Percentiles rank a stretch among this genome's conserved stretches.
phyloP scores from a whole-genome alignment of 306 rosid species.

The Ceratonia siliqua region DNA sequence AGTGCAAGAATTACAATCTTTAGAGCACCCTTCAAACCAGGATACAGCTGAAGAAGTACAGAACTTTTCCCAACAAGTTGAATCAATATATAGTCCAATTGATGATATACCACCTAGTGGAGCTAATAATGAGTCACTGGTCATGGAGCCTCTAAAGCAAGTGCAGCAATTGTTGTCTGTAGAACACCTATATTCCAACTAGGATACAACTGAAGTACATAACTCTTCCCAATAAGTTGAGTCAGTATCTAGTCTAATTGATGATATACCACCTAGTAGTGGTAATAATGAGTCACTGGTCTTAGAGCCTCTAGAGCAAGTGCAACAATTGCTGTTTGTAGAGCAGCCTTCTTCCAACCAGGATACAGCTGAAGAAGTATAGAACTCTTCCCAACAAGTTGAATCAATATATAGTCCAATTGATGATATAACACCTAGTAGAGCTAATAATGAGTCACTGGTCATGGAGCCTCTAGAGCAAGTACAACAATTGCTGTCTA shows the following conservation, averaged over 20 bases:
- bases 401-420: no score
- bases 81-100: no score
- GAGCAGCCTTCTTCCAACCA: constrained; percentile 36
- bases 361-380: constrained; percentile 30
- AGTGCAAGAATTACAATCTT: constrained; percentile 31
- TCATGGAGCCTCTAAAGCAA: constrained; percentile 35
- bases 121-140: constrained; percentile 26
- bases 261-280: no score
- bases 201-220: constrained; percentile 21
- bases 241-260: no score
- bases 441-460: constrained; percentile 25
- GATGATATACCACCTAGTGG: constrained; percentile 25
- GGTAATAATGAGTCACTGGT: no score
- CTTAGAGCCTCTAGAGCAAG: no score
- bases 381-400: constrained; percentile 26
- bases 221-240: no score
- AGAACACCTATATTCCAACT: constrained; percentile 28
- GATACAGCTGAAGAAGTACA: constrained; percentile 23
- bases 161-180: constrained; percentile 35
- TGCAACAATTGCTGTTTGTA: no score
- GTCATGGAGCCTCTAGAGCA: constrained; percentile 32
- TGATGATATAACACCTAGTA: constrained; percentile 19
- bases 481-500: constrained; percentile 35
- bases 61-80: constrained; percentile 28
- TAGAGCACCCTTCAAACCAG: constrained; percentile 32